A percentile compares a stretch with the other conserved stretches of the same genome.
phyloP scores from a whole-genome alignment of 192 early-diverging fungal species.

The Backusella mclennaniae region DNA sequence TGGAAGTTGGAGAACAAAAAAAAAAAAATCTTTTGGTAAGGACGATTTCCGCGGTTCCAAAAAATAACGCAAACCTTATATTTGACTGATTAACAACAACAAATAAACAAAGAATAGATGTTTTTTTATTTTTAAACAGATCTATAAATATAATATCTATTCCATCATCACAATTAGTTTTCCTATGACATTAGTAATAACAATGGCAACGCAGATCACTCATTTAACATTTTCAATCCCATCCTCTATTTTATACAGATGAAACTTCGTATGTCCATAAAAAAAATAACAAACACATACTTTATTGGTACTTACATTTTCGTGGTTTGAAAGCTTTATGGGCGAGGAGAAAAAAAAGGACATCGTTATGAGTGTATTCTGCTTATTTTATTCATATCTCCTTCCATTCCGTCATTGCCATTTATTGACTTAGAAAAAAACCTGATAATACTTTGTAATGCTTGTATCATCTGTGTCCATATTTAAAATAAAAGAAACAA shows the following conservation, averaged over 20 bases:
- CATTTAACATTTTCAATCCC: neutral
- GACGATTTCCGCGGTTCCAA: neutral
- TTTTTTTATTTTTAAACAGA: neutral
- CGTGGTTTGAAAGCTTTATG: neutral
- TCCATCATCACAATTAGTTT: neutral
- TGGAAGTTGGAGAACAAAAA: neutral
- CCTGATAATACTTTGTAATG: neutral
- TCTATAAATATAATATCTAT: neutral
- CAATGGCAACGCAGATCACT: neutral
- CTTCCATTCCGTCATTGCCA: neutral
- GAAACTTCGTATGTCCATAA: neutral
- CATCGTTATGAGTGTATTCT: neutral
- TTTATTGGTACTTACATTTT: neutral
- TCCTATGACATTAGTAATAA: neutral
- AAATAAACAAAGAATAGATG: neutral
- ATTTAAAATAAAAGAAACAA: neutral
- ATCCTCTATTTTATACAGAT: neutral
- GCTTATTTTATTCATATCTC: neutral
- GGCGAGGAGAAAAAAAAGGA: neutral
- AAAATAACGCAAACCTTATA: neutral
- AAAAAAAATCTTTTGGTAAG: neutral
- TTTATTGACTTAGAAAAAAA: neutral
- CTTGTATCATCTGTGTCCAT: neutral
- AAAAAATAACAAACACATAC: neutral
- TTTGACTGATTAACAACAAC: neutral